Evolutionary conservation across 805 yeast genomes (phyloP).

Genomic region (Priceomyces melissophilus): DNA sequence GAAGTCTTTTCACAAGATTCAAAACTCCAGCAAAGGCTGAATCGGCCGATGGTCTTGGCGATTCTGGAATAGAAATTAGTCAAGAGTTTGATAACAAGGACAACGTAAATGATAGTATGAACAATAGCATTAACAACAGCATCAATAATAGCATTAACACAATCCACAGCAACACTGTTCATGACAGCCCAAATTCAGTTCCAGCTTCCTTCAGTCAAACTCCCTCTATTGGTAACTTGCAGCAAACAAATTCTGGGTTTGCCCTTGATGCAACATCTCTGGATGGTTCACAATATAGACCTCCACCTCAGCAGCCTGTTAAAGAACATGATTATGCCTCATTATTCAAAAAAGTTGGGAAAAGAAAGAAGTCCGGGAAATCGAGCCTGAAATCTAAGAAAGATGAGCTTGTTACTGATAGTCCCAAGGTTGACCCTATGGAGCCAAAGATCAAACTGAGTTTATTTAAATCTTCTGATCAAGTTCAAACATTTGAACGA

Average conservation of each 20-base stretch:
- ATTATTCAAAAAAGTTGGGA: conserved; percentile 41
- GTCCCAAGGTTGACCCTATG: too few species aligned
- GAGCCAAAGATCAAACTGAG: too few species aligned
- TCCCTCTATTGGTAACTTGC: conserved; percentile 3
- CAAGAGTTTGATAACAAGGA: conserved; percentile 4
- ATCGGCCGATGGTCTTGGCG: conserved; percentile 4
- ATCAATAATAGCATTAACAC: too few species aligned
- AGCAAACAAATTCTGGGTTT: conserved; percentile 2
- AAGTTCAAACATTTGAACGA: too few species aligned
- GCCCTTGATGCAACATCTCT: conserved; percentile 14
- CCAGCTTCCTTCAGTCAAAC: background rate
- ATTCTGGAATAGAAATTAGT: background rate
- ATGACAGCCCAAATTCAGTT: too few species aligned
- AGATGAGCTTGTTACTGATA: conserved; percentile 10
- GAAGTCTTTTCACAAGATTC: conserved; percentile 39
- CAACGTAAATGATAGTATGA: conserved; percentile 4
- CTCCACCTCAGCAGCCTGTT: conserved; percentile 5
- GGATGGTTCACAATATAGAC: conserved; percentile 4
- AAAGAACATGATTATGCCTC: conserved; percentile 42
- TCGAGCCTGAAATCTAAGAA: conserved; percentile 8
- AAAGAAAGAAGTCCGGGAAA: conserved; percentile 30
- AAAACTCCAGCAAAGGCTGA: conserved; percentile 21
- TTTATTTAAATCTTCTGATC: too few species aligned
- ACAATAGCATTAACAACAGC: background rate
- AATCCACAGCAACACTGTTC: too few species aligned